A percentile compares a stretch with the other conserved stretches of the same genome.
These are phyloP conservation scores for Aegilops speltoides DNA, from an alignment of 176 grass and related monocot genomes.

Conservation along the genomic window DNA sequence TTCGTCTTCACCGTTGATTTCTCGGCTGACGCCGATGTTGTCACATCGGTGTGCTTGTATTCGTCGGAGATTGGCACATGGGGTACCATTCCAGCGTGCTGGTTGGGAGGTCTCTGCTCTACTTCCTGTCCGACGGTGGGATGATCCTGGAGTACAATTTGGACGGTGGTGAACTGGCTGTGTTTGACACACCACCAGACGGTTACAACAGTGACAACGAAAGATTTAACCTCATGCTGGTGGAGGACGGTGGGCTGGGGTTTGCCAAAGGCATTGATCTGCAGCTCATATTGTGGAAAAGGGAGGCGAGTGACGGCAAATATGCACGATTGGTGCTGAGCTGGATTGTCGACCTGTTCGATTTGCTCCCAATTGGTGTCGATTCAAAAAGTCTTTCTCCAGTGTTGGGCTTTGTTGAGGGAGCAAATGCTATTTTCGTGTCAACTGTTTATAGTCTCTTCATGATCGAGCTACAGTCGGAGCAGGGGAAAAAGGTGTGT, in stretches of 20 bases:
- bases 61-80: not conserved
- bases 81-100: not conserved
- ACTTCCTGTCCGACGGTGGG: not conserved
- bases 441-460: not conserved
- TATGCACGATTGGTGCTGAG: not conserved
- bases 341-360: not conserved
- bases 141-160: not conserved
- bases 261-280: not conserved
- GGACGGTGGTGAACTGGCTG: not conserved
- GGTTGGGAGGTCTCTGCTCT: not conserved
- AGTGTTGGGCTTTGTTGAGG: not conserved
- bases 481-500: not conserved
- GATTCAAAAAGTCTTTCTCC: too few relatives aligned
- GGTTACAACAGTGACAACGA: too few relatives aligned
- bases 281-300: not conserved
- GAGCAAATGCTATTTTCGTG: constrained; percentile 1
- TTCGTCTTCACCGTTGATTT: not conserved
- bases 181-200: not conserved
- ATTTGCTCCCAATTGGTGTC: not conserved
- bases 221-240: not conserved
- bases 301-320: not conserved
- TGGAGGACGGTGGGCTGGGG: not conserved
- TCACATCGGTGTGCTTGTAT: not conserved
- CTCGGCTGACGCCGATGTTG: not conserved
- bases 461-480: not conserved